Evolutionary conservation across 768 basidiomycete species (phyloP), one percentile per base, ranked within the genome.

Genomic region (Megacollybia marginata): DNA sequence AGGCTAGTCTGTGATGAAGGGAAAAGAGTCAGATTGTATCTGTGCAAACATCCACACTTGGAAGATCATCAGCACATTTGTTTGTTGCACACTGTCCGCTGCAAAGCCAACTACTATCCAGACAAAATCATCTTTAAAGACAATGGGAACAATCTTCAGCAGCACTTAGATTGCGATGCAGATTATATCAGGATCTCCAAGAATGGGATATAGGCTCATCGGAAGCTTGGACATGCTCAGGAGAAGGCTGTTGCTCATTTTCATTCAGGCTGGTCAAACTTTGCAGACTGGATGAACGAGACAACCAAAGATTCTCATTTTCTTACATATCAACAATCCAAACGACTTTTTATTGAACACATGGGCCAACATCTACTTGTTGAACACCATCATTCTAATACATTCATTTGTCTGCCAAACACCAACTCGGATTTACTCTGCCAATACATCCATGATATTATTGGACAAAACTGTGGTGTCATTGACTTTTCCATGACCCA

Each of bases 251-350:
- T 62, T 20, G 46, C 57, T 10, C 46, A 57, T 0, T 61, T 61
- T 43, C 59, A 61, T 32, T 49, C 56, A n/a, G 61, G 63, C n/a
- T 65, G 62, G 59, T 59, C 62, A 0, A 63, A 62, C 47, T 65
- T 62, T 49, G 54, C 65, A 5, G 50, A 57, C 1, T 64, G 54
- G 52, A 20, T 65, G 13, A 66, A 66, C 43, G 59, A 59, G 13
- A 52, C 47, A n/a, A 15, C 33, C 15, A 20, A 44, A 11, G 43
- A 43, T 1, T 28, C 13, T 9, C 13, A 40, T 33, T 38, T 50
- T 42, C 42, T 59, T 38, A 62, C 62, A 2, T 42, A 46, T 10
- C 55, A 55, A 9, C 64, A 64, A 40, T 57, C 60, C 1, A 54
- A 61, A 43, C 51, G 58, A 13, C 53, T 65, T 8, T 65, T 63